phyloP scores from a whole-genome alignment of 2,329 filamentous ascomycete species.

The Mollisiaceae sp. region DNA sequence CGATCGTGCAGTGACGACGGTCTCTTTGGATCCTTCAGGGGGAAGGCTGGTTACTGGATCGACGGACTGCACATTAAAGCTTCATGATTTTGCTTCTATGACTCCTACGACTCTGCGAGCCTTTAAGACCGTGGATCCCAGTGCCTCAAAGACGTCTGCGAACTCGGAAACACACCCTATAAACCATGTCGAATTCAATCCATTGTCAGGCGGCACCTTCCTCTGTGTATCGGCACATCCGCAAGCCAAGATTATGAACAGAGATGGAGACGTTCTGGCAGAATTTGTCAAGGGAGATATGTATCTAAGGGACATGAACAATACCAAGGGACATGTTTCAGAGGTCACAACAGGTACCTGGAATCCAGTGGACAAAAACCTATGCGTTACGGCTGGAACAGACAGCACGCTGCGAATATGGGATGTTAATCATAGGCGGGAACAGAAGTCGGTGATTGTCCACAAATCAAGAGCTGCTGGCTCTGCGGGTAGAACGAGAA shows the following conservation, averaged over 20 bases:
- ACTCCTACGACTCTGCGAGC: slow-evolving; percentile 92
- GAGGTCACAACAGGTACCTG: slow-evolving; percentile 89
- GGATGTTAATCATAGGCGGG: slow-evolving; percentile 90
- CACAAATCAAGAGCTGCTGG: slow-evolving; percentile 93
- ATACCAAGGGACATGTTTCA: slow-evolving; percentile 95
- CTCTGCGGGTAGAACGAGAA: slow-evolving; percentile 86
- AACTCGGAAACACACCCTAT: slow-evolving; percentile 85
- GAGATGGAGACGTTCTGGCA: slow-evolving; percentile 83
- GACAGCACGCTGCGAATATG: slow-evolving; percentile 96
- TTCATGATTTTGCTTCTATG: slow-evolving; percentile 96
- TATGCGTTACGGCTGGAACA: slow-evolving; percentile 89
- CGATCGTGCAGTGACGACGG: slow-evolving; percentile 81
- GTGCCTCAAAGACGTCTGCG: slow-evolving; percentile 71
- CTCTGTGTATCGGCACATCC: slow-evolving; percentile 88
- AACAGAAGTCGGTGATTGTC: slow-evolving; percentile 91
- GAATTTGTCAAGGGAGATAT: slow-evolving; percentile 98
- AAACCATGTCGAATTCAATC: slow-evolving; percentile 86
- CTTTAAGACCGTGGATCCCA: slow-evolving; percentile 91
- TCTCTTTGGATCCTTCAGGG: slow-evolving; percentile 84
- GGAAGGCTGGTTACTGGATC: slow-evolving; percentile 88
- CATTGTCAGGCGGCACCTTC: slow-evolving; percentile 77
- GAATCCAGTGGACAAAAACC: slow-evolving; percentile 84
- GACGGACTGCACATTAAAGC: slow-evolving; percentile 86
- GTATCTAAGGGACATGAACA: slow-evolving; percentile 96
- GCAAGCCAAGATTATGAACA: slow-evolving; percentile 85